Evolutionary conservation across 1,284 basidiomycete genomes (phyloP).

Genomic region (Cutaneotrichosporon cutaneum): DNA sequence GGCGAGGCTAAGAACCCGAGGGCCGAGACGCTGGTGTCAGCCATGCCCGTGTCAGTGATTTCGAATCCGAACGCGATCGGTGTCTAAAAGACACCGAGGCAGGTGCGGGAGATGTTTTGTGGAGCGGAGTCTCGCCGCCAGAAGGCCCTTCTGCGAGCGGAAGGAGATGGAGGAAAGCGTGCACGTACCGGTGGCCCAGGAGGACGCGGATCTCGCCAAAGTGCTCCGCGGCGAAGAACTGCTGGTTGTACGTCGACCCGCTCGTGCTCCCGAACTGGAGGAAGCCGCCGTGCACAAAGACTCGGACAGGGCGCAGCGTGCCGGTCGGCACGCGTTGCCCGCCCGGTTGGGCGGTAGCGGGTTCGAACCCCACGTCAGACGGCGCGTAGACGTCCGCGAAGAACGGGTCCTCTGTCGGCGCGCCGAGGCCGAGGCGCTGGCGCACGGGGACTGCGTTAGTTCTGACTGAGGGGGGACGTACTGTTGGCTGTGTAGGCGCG

Average conservation of each 20-base stretch:
- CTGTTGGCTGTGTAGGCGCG: constrained; percentile 49
- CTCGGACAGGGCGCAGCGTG: constrained; percentile 66
- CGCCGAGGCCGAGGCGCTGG: constrained; percentile 57
- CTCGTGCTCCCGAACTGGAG: constrained; percentile 72
- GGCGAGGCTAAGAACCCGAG: constrained; percentile 71
- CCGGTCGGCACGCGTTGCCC: constrained; percentile 40
- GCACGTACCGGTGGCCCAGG: constrained; percentile 30
- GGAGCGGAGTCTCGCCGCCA: neutral
- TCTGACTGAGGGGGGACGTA: constrained; percentile 45
- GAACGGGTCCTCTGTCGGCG: constrained; percentile 71
- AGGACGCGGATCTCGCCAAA: constrained; percentile 65
- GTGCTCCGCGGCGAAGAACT: constrained; percentile 65
- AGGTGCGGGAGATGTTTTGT: no score
- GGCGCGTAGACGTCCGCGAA: constrained; percentile 70
- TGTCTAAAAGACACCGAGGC: no score
- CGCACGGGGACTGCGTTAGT: constrained; percentile 23
- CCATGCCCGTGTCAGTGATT: neutral
- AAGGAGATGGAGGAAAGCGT: neutral
- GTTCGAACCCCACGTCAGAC: constrained; percentile 48
- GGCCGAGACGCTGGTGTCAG: constrained; percentile 57
- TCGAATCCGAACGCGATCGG: no score
- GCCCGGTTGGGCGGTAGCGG: constrained; percentile 46
- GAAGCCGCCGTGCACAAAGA: constrained; percentile 76
- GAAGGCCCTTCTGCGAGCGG: no score
- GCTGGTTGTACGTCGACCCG: constrained; percentile 58